Evolutionary conservation across 345 rosid genomes (phyloP).

Genomic region (Raphanus raphanistrum): DNA sequence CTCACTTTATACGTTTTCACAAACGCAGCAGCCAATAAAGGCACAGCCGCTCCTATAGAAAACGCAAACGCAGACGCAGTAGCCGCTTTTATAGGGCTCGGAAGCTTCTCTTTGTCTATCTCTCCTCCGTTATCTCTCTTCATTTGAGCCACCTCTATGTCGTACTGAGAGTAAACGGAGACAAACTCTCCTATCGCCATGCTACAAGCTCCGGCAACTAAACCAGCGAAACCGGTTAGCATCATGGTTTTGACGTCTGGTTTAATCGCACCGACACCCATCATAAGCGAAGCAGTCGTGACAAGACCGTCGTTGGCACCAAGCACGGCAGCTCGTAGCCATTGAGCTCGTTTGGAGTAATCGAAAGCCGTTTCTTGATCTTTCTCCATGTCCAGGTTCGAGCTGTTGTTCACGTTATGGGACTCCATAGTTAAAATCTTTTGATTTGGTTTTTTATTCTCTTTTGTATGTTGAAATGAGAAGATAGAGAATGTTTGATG

Average conservation of each 20-base stretch:
- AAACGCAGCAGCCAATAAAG: constrained; percentile 77
- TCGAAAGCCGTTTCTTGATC: constrained; percentile 44
- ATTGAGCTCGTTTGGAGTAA: constrained; percentile 82
- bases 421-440: constrained; percentile 40
- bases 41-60: constrained; percentile 76
- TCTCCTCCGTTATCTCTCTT: constrained; percentile 46
- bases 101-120: constrained; percentile 45
- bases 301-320: constrained; percentile 95
- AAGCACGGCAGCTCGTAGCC: constrained; percentile 91
- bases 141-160: constrained; percentile 75
- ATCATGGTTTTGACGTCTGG: constrained; percentile 75
- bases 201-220: constrained; percentile 93
- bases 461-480: not conserved
- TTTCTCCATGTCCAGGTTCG: constrained; percentile 43
- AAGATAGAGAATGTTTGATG: constrained; percentile 21
- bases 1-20: constrained; percentile 57
- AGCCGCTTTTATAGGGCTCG: constrained; percentile 81
- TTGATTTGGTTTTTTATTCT: constrained; percentile 1
- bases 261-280: constrained; percentile 88
- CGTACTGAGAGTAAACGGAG: constrained; percentile 83
- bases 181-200: constrained; percentile 98
- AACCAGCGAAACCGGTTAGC: constrained; percentile 85
- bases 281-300: constrained; percentile 82
- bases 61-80: constrained; percentile 88
- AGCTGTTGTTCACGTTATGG: constrained; percentile 35